These are phyloP conservation scores for Solanum chiquidenum DNA, from an alignment of 257 asterid species.

Conservation along the genomic window DNA sequence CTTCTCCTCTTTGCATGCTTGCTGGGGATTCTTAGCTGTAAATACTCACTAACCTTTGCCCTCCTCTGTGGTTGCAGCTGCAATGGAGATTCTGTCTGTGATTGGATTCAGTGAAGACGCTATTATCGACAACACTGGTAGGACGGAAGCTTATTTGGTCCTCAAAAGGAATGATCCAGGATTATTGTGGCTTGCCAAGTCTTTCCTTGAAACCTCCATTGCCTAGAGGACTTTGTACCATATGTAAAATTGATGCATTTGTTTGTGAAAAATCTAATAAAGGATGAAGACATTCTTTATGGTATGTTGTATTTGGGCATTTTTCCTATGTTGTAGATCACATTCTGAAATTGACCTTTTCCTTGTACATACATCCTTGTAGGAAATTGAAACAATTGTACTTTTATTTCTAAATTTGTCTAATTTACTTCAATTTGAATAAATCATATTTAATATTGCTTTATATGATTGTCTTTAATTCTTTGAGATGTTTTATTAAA, in stretches of 20 bases:
- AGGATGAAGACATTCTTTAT: not conserved
- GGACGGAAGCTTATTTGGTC: conserved; percentile 37
- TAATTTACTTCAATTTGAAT: too few relatives aligned
- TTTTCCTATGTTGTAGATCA: not conserved
- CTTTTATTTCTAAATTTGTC: too few relatives aligned
- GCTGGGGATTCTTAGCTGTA: not conserved
- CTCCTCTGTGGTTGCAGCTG: conserved; percentile 43
- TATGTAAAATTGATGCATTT: not conserved
- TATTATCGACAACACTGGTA: conserved; percentile 31
- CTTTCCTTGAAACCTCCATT: conserved; percentile 43
- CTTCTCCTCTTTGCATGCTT: not conserved
- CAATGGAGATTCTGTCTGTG: conserved; percentile 47
- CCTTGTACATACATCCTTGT: not conserved
- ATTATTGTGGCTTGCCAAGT: conserved; percentile 80
- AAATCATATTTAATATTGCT: too few relatives aligned
- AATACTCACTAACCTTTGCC: not conserved
- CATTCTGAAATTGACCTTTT: not conserved
- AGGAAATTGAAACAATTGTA: not conserved
- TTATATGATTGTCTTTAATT: too few relatives aligned
- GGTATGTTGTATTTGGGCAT: not conserved
- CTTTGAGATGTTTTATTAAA: too few relatives aligned
- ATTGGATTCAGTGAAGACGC: conserved; percentile 64
- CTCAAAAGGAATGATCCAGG: conserved; percentile 83
- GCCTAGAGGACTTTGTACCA: not conserved
- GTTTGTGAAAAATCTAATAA: not conserved